These are phyloP conservation scores for Leccinum angustisporum DNA, from an alignment of 1,284 basidiomycete genomes.

Conservation along the genomic window DNA sequence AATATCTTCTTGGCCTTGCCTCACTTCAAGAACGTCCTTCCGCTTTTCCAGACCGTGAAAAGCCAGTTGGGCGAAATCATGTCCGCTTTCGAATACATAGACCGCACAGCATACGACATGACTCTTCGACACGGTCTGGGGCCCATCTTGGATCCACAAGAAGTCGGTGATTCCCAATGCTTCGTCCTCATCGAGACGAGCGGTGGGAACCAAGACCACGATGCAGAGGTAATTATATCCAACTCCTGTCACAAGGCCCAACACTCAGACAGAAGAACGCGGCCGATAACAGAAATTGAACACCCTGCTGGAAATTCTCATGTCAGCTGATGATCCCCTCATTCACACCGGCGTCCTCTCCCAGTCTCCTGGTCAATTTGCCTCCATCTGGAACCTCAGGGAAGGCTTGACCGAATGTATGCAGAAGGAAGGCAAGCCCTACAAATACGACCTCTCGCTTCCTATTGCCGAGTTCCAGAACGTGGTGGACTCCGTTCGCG, in stretches of 20 bases:
- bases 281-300: slow-evolving; percentile 76
- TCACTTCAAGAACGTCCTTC: slow-evolving; percentile 72
- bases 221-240: slow-evolving; percentile 73
- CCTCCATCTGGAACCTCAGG: slow-evolving; percentile 90
- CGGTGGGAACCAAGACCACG: slow-evolving; percentile 91
- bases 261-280: neutral
- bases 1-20: slow-evolving; percentile 78
- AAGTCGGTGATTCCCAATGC: slow-evolving; percentile 77
- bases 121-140: slow-evolving; percentile 77
- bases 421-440: slow-evolving; percentile 92
- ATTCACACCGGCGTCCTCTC: slow-evolving; percentile 93
- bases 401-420: slow-evolving; percentile 93
- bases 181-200: slow-evolving; percentile 96
- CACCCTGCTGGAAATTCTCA: slow-evolving; percentile 76
- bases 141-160: slow-evolving; percentile 62
- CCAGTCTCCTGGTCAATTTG: slow-evolving; percentile 89
- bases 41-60: slow-evolving; percentile 67
- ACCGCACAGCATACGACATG: slow-evolving; percentile 85
- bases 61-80: slow-evolving; percentile 91
- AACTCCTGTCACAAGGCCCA: neutral
- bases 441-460: slow-evolving; percentile 97
- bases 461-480: slow-evolving; percentile 89
- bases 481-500: slow-evolving; percentile 81
- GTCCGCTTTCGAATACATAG: slow-evolving; percentile 97
- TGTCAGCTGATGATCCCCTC: slow-evolving; percentile 72